These are phyloP conservation scores for Candida sanyiensis DNA, from an alignment of 805 yeast genomes.

Conservation along the genomic window DNA sequence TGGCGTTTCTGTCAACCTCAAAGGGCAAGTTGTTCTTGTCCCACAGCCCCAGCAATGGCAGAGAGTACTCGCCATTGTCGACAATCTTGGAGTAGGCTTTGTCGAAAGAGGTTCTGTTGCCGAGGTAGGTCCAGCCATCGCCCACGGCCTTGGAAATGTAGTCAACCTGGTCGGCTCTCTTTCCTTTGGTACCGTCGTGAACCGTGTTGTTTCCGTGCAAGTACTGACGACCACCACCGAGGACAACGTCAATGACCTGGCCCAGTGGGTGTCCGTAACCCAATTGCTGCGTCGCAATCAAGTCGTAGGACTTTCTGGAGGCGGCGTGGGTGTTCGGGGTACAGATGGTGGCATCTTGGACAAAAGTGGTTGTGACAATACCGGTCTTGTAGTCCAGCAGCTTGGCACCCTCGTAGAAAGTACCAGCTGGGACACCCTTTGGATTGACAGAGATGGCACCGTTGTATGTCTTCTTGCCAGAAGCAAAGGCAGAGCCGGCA, in stretches of 20 bases:
- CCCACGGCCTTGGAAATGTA: conserved; percentile 55
- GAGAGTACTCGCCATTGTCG: conserved; percentile 45
- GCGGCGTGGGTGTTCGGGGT: conserved; percentile 77
- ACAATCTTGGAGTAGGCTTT: conserved; percentile 41
- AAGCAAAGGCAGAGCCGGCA: conserved; percentile 89
- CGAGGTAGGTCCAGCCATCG: conserved; percentile 64
- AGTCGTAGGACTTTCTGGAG: conserved; percentile 66
- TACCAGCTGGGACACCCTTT: conserved; percentile 66
- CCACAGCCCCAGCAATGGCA: conserved; percentile 73
- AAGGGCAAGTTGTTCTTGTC: conserved; percentile 74
- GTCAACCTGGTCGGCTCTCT: conserved; percentile 66
- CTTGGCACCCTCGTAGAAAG: conserved; percentile 82
- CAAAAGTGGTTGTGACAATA: conserved; percentile 82
- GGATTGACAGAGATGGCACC: conserved; percentile 89
- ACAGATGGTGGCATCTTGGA: conserved; percentile 94
- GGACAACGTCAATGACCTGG: conserved; percentile 68
- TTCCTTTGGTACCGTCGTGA: conserved; percentile 36
- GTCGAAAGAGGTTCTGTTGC: conserved; percentile 54
- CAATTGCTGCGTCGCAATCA: conserved; percentile 80
- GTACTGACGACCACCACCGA: conserved; percentile 90
- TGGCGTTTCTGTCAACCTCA: conserved; percentile 65
- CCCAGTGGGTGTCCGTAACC: conserved; percentile 74
- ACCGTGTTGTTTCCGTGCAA: conserved; percentile 47
- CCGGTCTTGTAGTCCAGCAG: conserved; percentile 77
- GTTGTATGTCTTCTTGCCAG: conserved; percentile 77